Percentiles rank a stretch among this genome's conserved stretches.
phyloP scores from a whole-genome alignment of 495 filamentous ascomycete genomes.

The Neurospora sp. region DNA sequence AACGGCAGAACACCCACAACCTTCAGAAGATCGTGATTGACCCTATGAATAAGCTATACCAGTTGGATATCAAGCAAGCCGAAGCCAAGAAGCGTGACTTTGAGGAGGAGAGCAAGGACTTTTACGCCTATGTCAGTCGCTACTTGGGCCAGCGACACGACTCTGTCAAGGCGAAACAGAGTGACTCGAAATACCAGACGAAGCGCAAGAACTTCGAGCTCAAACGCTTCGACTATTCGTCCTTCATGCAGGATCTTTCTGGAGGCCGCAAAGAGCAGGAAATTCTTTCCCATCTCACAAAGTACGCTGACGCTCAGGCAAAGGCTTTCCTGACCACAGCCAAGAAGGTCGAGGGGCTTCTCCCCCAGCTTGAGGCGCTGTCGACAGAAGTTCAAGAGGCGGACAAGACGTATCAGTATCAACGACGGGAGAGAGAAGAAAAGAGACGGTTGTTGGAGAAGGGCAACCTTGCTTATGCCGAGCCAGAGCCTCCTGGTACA shows the following conservation, averaged over 20 bases:
- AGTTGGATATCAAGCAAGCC: constrained; percentile 93
- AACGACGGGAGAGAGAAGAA: constrained; percentile 86
- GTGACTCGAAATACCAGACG: constrained; percentile 90
- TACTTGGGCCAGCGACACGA: constrained; percentile 95
- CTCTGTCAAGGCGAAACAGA: constrained; percentile 95
- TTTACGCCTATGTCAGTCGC: constrained; percentile 86
- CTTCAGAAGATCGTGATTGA: constrained; percentile 91
- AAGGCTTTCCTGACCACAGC: constrained; percentile 70
- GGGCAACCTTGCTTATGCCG: constrained; percentile 68
- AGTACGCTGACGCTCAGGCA: constrained; percentile 86
- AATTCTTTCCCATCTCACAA: constrained; percentile 88
- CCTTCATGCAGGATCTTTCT: constrained; percentile 97
- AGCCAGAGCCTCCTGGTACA: constrained; percentile 47
- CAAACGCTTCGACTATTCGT: constrained; percentile 96
- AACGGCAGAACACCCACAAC: constrained; percentile 71
- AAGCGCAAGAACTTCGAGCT: constrained; percentile 92
- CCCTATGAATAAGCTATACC: constrained; percentile 82
- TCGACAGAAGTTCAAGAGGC: constrained; percentile 79
- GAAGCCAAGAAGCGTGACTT: constrained; percentile 96
- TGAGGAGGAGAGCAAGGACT: constrained; percentile 95
- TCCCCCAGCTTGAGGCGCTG: constrained; percentile 88
- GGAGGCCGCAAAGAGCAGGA: constrained; percentile 97
- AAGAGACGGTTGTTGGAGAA: constrained; percentile 84
- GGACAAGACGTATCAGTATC: constrained; percentile 91
- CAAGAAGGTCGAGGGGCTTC: constrained; percentile 76